Base-by-base conservation (phyloP, 176 grass and related monocot genomes). In the Zoysia japonica region DNA sequence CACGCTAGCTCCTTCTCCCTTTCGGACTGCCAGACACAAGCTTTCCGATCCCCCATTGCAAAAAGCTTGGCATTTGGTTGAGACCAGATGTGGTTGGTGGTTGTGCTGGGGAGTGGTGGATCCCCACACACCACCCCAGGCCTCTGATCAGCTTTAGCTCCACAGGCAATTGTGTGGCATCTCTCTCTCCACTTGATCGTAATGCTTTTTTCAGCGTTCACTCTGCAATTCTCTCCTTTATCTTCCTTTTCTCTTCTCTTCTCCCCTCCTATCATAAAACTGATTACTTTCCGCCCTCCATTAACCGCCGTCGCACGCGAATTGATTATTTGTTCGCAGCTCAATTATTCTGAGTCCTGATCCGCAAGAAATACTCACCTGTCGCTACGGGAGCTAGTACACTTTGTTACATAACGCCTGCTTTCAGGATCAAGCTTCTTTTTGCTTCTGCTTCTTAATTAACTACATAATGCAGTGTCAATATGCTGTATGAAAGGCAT, bases 301-400 rank as follows among this genome's bases (percentile, higher is more conserved):
- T 84, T 88, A 88, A 84, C 81, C 80, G 84, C 80, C 62, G 81
- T 42, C 81, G 79, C 53, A 75, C 53, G 39, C 53, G 45, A 82
- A 73, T 64, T 68, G 68, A 69, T 88, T 78, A n/a, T 57, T 66
- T 62, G 5, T 46, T 55, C 19, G 11, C 28, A 28, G 28, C 17
- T 51, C 86, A 68, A 67, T 83, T 72, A 86, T 86, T 86, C 11
- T 44, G 5, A 67, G 52, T 62, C 39, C 80, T 50, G 44, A 52
- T 61, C 68, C 48, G 38, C 36, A 79, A 79, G 6, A 72, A 60
- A 39, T 40, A 67, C 85, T 78, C 75, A 56, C 43, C 17, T 87
- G 85, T 78, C 74, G 68, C 74, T 72, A 12, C 78, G 67, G 59
- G 1, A 39, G n/a, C n/a, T n/a, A n/a, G 11, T 49, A 35, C 28